These are phyloP conservation scores for Cryoendolithus antarcticus DNA, from an alignment of 2,329 filamentous ascomycete genomes.

Conservation along the genomic window DNA sequence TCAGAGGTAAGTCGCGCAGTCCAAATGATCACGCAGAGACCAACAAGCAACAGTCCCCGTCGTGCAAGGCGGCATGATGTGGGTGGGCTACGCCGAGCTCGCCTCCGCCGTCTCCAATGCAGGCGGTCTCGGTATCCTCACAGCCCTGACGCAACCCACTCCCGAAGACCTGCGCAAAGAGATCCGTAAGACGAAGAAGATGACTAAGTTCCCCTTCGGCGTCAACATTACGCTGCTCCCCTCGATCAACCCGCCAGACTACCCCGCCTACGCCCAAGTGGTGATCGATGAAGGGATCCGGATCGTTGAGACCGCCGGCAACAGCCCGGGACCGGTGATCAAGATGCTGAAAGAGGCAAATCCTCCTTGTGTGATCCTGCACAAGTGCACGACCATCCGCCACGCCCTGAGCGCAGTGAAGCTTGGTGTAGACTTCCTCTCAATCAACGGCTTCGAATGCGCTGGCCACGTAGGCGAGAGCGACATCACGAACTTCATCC, in stretches of 20 bases:
- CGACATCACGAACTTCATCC: slow-evolving; percentile 81
- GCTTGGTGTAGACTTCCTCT: slow-evolving; percentile 90
- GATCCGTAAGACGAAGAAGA: slow-evolving; percentile 70
- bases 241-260: slow-evolving; percentile 79
- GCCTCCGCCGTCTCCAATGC: slow-evolving; percentile 66
- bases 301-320: slow-evolving; percentile 87
- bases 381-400: slow-evolving; percentile 95
- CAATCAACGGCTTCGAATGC: slow-evolving; percentile 96
- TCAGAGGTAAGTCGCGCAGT: slow-evolving; percentile 27
- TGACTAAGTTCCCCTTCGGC: slow-evolving; percentile 72
- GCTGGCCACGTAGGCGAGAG: slow-evolving; percentile 79
- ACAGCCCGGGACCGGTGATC: slow-evolving; percentile 84
- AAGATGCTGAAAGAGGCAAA: slow-evolving; percentile 69
- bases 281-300: slow-evolving; percentile 86
- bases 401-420: slow-evolving; percentile 87
- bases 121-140: slow-evolving; percentile 73
- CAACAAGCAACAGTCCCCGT: slow-evolving; percentile 49
- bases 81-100: slow-evolving; percentile 69
- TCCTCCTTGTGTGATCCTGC: slow-evolving; percentile 57
- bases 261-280: slow-evolving; percentile 79
- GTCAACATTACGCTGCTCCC: slow-evolving; percentile 94
- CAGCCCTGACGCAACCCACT: slow-evolving; percentile 81
- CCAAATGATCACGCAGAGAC: slow-evolving; percentile 1
- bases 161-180: slow-evolving; percentile 87
- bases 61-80: slow-evolving; percentile 80